Conservation (phyloP, 2,329 filamentous ascomycete species). For the Aspergillus awamori region DNA sequence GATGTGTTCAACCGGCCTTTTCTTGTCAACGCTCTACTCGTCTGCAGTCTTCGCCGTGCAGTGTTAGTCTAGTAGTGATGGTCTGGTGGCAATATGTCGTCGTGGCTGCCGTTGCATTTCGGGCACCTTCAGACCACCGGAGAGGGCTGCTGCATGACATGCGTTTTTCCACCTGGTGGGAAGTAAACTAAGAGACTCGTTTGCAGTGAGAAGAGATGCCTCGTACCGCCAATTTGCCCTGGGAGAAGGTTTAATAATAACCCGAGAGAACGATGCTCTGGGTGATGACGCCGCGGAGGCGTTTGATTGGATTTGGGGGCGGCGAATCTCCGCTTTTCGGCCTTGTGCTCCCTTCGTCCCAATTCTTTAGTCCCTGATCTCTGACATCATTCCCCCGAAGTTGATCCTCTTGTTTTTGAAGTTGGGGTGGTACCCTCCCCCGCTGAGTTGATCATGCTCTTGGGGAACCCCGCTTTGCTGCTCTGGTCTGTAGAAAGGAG, state of each 20-base stretch:
- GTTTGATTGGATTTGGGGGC: slow-evolving; percentile 13
- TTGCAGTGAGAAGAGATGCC: not conserved
- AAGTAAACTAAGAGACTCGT: not conserved
- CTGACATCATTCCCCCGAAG: slow-evolving; percentile 20
- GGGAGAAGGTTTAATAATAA: slow-evolving; percentile 11
- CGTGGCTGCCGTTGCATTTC: slow-evolving; percentile 9
- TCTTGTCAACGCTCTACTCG: not conserved
- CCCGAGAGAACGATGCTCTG: slow-evolving; percentile 3
- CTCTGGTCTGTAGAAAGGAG: not conserved
- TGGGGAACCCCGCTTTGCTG: not conserved
- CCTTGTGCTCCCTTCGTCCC: slow-evolving; percentile 10
- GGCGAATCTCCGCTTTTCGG: slow-evolving; percentile 12
- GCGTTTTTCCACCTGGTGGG: slow-evolving; percentile 13
- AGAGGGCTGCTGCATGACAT: slow-evolving; percentile 18
- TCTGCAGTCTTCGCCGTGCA: not conserved
- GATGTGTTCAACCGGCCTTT: not conserved
- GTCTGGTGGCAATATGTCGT: not conserved
- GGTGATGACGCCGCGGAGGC: slow-evolving; percentile 7
- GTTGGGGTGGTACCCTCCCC: not conserved
- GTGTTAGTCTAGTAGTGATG: not conserved
- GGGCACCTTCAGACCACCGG: slow-evolving; percentile 15
- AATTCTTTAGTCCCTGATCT: slow-evolving; percentile 12
- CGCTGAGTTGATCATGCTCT: not conserved
- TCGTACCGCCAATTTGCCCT: slow-evolving; percentile 4
- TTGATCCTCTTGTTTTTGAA: slow-evolving; percentile 2